These are phyloP conservation scores for Capsicum rhomboideum DNA, from an alignment of 257 asterid species.

Conservation along the genomic window DNA sequence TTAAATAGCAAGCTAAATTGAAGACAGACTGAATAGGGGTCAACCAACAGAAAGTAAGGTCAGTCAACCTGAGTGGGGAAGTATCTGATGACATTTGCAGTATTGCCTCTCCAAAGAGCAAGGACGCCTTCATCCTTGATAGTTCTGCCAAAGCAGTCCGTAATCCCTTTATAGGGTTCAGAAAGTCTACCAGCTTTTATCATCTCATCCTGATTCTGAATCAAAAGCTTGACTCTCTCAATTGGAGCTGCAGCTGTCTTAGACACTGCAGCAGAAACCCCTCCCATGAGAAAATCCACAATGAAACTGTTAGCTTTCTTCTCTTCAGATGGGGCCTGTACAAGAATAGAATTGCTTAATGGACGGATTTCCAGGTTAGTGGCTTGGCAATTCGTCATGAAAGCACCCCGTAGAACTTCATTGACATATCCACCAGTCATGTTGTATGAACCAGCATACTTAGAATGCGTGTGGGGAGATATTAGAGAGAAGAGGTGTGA, in stretches of 20 bases:
- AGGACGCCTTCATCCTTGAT: conserved; percentile 63
- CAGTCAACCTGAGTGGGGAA: conserved; percentile 70
- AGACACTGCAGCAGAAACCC: conserved; percentile 75
- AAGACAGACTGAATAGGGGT: neutral
- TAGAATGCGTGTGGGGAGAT: conserved; percentile 30
- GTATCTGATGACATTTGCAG: conserved; percentile 65
- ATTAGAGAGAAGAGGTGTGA: conserved; percentile 28
- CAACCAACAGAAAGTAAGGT: neutral
- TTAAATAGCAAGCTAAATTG: neutral
- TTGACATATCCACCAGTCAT: conserved; percentile 31
- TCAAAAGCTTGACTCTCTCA: conserved; percentile 72
- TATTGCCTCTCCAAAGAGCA: conserved; percentile 76
- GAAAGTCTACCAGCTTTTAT: conserved; percentile 62
- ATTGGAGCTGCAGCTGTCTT: conserved; percentile 77
- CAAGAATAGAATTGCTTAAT: conserved; percentile 28
- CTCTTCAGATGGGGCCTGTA: conserved; percentile 43
- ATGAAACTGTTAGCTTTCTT: conserved; percentile 32
- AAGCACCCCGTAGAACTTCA: conserved; percentile 30
- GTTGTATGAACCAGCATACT: conserved; percentile 19
- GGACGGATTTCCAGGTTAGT: conserved; percentile 18
- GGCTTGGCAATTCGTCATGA: conserved; percentile 16
- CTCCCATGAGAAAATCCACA: conserved; percentile 83
- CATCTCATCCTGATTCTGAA: conserved; percentile 81
- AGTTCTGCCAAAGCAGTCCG: conserved; percentile 62
- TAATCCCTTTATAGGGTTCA: conserved; percentile 66